Conservation (phyloP, 768 basidiomycete genomes). For the Amanita molliuscula region DNA sequence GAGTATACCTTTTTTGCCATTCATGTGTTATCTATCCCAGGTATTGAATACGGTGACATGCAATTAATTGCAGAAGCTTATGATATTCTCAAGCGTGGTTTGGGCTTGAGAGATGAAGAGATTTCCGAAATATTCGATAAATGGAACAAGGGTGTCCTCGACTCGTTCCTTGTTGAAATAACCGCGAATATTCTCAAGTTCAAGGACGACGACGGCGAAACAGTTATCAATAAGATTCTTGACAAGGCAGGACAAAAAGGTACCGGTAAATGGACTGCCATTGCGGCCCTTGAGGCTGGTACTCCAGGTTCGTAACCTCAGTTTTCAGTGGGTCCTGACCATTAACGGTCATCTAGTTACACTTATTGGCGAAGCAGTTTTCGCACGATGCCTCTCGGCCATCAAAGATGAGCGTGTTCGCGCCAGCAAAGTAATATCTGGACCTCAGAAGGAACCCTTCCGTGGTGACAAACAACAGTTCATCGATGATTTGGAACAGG, state of each 20-base stretch:
- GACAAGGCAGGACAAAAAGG: constrained; percentile 98
- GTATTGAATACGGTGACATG: constrained; percentile 99
- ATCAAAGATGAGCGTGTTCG: constrained; percentile 94
- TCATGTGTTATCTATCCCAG: constrained; percentile 28
- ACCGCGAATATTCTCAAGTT: constrained; percentile 94
- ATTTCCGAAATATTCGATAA: constrained; percentile 89
- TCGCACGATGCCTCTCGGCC: constrained; percentile 94
- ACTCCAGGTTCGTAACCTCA: constrained; percentile 50
- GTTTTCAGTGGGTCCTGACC: constrained; percentile 1
- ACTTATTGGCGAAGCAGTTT: constrained; percentile 98
- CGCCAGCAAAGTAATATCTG: constrained; percentile 84
- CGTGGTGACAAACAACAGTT: constrained; percentile 97
- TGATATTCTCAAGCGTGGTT: constrained; percentile 95
- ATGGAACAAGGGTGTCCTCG: constrained; percentile 99
- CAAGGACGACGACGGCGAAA: constrained; percentile 91
- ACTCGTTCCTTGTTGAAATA: constrained; percentile 99
- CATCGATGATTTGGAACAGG: constrained; percentile 98
- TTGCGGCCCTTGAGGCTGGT: constrained; percentile 90
- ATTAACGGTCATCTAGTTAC: constrained; percentile 52
- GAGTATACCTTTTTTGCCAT: constrained; percentile 4
- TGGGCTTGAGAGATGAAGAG: constrained; percentile 77
- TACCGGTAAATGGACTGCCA: constrained; percentile 99
- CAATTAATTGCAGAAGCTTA: constrained; percentile 98
- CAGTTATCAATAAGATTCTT: constrained; percentile 88
- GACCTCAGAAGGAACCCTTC: constrained; percentile 90